Base-by-base conservation (phyloP, 2,329 filamentous ascomycete genomes). In the Sporothrix euskadiensis region DNA sequence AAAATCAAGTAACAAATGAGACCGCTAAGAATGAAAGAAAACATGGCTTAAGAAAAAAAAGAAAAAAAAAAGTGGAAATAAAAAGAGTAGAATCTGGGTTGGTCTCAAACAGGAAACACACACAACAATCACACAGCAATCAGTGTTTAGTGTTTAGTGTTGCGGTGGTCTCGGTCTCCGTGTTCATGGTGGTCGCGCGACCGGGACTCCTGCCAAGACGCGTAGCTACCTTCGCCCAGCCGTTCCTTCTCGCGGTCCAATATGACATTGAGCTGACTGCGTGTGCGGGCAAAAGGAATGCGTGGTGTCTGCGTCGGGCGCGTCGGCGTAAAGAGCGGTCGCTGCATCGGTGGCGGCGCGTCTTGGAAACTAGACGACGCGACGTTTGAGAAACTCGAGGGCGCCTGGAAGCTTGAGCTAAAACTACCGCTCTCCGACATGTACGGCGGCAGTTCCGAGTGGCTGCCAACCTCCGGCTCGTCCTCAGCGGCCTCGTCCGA, bases 181-280 rank as follows among this genome's bases (percentile, higher is more conserved):
- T 22, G 10, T 10, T 70, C 56, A 26, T 66, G 39, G 19, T 68
- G 35, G 52, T 71, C 73, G 9, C 41, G 41, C 5, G 41, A 41
- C 8, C 75, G 69, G 3, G 73, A 74, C 26, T 71, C 69, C 16
- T 66, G 56, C 74, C 73, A 74, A 7, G 74, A 74, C 8, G 71
- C 59, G 72, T 74, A 76, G 26, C 47, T 73, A 8, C 61, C 70
- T 30, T 74, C 61, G 35, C 74, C 72, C 73, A 86, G 89, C 72
- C n/a, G 78, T 32, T 75, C 80, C 76, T 84, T 86, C 75, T 87
- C 87, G 49, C 85, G 84, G 76, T 89, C 86, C 26, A 90, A 81
- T 0, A 90, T 81, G 4, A 90, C 80, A 10, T 85, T 86, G 39
- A 90, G 81, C 78, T 90, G 88, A 76, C 88, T 90, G 79, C 86